Evolutionary conservation across 2,329 filamentous ascomycete species (phyloP).

Genomic region (Didymellaceae sp.): DNA sequence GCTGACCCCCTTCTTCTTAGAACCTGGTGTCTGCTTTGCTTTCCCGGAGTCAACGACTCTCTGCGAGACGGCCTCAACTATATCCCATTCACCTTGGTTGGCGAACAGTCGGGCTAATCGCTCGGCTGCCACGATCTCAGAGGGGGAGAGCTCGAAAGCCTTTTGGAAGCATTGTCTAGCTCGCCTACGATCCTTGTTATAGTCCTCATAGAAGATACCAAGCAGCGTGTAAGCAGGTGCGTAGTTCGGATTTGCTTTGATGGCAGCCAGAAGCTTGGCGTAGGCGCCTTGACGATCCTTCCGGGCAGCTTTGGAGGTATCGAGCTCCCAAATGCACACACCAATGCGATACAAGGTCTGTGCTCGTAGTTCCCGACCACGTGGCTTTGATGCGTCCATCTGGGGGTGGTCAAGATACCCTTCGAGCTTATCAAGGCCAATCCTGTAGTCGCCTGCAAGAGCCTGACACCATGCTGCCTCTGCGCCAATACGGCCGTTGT

Average conservation of each 20-base stretch:
- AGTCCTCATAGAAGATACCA: constrained; percentile 89
- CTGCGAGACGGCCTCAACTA: constrained; percentile 90
- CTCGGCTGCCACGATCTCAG: constrained; percentile 86
- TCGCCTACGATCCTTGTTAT: constrained; percentile 83
- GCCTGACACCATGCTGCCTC: constrained; percentile 94
- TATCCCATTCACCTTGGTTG: constrained; percentile 91
- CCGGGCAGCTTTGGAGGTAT: constrained; percentile 74
- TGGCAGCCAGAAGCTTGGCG: constrained; percentile 77
- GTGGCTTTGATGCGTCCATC: constrained; percentile 67
- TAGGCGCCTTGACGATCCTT: constrained; percentile 86
- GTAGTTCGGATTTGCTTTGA: constrained; percentile 86
- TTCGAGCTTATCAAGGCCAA: constrained; percentile 73
- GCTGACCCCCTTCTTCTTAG: constrained; percentile 89
- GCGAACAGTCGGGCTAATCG: constrained; percentile 86
- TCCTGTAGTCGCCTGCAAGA: constrained; percentile 75
- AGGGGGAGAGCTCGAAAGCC: constrained; percentile 87
- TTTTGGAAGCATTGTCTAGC: constrained; percentile 95
- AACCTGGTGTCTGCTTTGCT: constrained; percentile 86
- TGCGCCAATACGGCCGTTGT: constrained; percentile 78
- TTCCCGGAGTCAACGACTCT: constrained; percentile 94
- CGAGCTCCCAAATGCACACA: constrained; percentile 83
- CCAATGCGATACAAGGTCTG: constrained; percentile 88
- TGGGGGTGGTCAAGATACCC: constrained; percentile 65
- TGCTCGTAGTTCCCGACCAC: constrained; percentile 75
- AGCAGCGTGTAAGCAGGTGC: constrained; percentile 91